Base-by-base conservation (phyloP, 2,329 filamentous ascomycete species). In the Trichoderma koningiopsis region DNA sequence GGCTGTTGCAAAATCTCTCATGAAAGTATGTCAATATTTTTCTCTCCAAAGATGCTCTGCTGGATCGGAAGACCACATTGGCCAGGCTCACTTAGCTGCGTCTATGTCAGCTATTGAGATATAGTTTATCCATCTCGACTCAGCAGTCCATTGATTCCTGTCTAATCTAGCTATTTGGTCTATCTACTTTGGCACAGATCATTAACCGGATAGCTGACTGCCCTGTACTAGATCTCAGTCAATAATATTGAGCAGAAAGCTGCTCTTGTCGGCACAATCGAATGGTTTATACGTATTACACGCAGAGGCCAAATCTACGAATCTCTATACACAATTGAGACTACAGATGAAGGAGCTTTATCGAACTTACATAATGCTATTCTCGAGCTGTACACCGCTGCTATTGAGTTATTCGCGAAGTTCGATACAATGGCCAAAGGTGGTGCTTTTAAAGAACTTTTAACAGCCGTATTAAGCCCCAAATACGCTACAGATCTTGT, bases 281-380 rank as follows among this genome's bases (percentile, higher is more conserved):
- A 64, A 4, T 53, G 29, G 55, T 69, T 69, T 19, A n/a, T 22
- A 43, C 60, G 61, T 2, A 69, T 65, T 43, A 40, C 64, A 53
- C 60, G 55, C 11, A 58, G 68, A 60, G 68, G 61, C 1, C 31
- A 69, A 13, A 37, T 69, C 1, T 69, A 53, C 43, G 68, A 60
- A 14, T 29, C 37, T 5, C 6, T 69, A 1, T 65, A 69, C 19
- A 69, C 13, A 0, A 10, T 22, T 1, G 35, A 31, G 10, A 55
- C 24, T 1, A 22, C 43, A 22, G 43, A 55, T 10, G 31, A 59
- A 8, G 11, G 0, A 5, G 40, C 55, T 5, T 10, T 59, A 3
- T 1, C 8, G 11, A 60, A 27, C 11, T 47, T 69, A 7, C 43
- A 59, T 16, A 33, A 35, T 14, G 55, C 43, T 0, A 53, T 69